Conservation (phyloP, 2,329 filamentous ascomycete species). For the Boeremia exigua region DNA sequence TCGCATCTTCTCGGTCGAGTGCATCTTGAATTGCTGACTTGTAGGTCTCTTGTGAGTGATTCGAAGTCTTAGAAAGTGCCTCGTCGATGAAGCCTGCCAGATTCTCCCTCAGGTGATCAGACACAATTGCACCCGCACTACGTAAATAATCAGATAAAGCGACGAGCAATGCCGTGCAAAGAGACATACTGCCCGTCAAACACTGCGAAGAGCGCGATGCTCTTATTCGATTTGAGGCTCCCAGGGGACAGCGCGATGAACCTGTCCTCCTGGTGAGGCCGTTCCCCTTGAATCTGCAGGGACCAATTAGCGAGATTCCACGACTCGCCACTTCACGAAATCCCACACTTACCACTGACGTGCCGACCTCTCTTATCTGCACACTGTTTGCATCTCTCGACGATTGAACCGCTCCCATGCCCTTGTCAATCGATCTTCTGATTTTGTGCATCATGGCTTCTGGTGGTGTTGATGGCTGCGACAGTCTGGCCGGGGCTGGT, state of each 20-base stretch:
- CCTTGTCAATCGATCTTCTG: constrained; percentile 11
- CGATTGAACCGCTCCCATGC: constrained; percentile 1
- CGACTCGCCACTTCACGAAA: constrained; percentile 2
- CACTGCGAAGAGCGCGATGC: constrained; percentile 31
- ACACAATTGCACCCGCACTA: constrained; percentile 29
- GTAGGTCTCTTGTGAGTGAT: constrained; percentile 26
- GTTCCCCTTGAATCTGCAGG: constrained; percentile 29
- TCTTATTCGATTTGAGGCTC: constrained; percentile 27
- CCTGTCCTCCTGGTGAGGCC: constrained; percentile 32
- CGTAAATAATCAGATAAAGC: constrained; percentile 1
- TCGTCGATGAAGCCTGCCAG: constrained; percentile 27
- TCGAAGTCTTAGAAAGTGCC: constrained; percentile 21
- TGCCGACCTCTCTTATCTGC: constrained; percentile 8
- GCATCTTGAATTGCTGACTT: constrained; percentile 30
- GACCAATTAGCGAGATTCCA: constrained; percentile 23
- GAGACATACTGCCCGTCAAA: constrained; percentile 34
- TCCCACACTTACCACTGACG: constrained; percentile 11
- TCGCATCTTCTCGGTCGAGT: constrained; percentile 27
- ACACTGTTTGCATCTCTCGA: background rate
- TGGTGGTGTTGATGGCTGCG: constrained; percentile 10
- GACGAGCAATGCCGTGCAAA: background rate
- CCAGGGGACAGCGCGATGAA: constrained; percentile 26
- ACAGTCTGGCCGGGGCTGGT: background rate
- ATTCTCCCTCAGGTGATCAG: constrained; percentile 22
- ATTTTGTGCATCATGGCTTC: constrained; percentile 18